Evolutionary conservation across 148 eudicot genomes (phyloP), one percentile per base, ranked within the genome.

Genomic region (Gaultheria prostrata): DNA sequence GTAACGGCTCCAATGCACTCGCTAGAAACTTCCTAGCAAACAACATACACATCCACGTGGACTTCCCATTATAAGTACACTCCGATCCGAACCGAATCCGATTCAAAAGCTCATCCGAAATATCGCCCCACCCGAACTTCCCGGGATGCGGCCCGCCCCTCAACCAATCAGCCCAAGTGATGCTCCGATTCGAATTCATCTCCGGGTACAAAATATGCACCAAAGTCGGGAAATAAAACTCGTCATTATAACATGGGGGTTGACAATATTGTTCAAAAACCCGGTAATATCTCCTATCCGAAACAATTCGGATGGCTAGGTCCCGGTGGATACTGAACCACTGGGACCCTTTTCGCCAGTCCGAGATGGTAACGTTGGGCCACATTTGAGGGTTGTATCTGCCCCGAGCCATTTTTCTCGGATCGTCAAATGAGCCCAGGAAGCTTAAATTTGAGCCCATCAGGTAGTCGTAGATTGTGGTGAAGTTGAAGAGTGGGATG

Each of bases 281-380:
- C 0, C 30, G 43, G 69, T 92, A 93, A 63, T 94, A 94, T 72
- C 85, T 90, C 2, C 11, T 24, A 33, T 94, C 98, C 0, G 88
- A 82, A 0, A 91, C 57, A 46, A 93, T 81, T 4, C 63, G 73
- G 15, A 85, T 63, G 46, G 97, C 95, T 0, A 93, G 80, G 8
- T 90, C 87, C 4, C 94, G 92, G 8, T 85, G 77, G 32, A 87
- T 59, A 45, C 90, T 91, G 45, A 94, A 92, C 98, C 98, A 94
- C 63, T 94, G 98, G 3, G 95, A 88, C 45, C 95, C 97, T 85
- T 93, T 93, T 51, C 98, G 85, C 95, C 97, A 93, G 13, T 91
- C 84, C 26, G 85, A 28, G 43, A 92, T 24, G 71, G 88, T 87
- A 80, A 93, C 74, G 11, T 48, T 54, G 0, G 98, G 96, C 56